Evolutionary conservation across 441 rosid genomes (phyloP).

Genomic region (Omphalea diandra): DNA sequence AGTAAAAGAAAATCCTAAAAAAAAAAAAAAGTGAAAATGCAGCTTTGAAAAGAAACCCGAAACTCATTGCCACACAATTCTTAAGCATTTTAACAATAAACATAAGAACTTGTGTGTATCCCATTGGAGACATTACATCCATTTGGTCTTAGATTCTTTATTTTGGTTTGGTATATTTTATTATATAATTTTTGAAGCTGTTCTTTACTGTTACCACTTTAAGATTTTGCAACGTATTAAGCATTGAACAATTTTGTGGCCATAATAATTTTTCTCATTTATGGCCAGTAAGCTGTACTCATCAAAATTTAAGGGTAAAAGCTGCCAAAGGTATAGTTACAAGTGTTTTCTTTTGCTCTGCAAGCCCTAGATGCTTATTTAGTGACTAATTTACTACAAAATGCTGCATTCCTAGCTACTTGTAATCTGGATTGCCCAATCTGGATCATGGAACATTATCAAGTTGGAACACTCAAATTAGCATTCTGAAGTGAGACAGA

Average conservation of each 20-base stretch:
- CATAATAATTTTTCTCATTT: constrained; percentile 38
- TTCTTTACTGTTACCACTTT: neutral
- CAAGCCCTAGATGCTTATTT: neutral
- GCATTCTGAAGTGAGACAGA: too few species aligned
- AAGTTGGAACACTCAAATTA: too few species aligned
- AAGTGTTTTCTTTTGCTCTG: neutral
- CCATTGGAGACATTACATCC: neutral
- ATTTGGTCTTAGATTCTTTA: neutral
- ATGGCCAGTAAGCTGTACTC: constrained; percentile 34
- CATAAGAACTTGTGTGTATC: too few species aligned
- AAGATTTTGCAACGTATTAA: constrained; percentile 17
- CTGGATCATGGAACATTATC: too few species aligned
- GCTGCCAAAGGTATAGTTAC: neutral
- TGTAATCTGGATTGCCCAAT: too few species aligned
- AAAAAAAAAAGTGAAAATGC: too few species aligned
- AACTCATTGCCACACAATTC: too few species aligned
- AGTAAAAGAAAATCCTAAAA: too few species aligned
- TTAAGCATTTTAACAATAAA: too few species aligned
- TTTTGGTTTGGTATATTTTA: neutral
- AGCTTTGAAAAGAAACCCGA: too few species aligned
- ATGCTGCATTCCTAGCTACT: too few species aligned
- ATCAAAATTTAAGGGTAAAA: constrained; percentile 41
- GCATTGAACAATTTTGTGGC: constrained; percentile 28
- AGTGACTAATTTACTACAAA: too few species aligned
- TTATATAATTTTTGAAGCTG: neutral